Conservation (phyloP, 129 eudicot species). For the Saussurea involucrata region DNA sequence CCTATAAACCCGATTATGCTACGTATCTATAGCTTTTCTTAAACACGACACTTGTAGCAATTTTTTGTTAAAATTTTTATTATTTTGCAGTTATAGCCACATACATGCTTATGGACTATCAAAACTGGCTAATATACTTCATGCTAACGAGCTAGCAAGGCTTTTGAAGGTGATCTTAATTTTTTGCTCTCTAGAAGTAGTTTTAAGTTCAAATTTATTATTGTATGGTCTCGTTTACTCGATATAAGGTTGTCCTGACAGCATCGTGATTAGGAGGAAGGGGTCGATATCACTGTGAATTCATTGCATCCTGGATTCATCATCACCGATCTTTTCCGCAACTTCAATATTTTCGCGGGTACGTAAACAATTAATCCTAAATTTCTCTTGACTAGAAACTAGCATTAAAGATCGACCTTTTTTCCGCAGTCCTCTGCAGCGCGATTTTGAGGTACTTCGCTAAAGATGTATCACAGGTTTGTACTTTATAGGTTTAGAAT, state of each 20-base stretch:
- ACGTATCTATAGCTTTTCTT: too few relatives aligned
- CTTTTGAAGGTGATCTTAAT: constrained; percentile 21
- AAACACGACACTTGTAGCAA: not conserved
- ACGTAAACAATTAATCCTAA: not conserved
- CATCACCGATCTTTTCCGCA: constrained; percentile 17
- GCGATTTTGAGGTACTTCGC: constrained; percentile 16
- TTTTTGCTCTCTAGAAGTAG: not conserved
- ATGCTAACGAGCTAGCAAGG: constrained; percentile 39
- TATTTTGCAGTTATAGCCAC: constrained; percentile 13
- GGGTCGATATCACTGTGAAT: constrained; percentile 22
- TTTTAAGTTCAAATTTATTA: not conserved
- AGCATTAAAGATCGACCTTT: not conserved
- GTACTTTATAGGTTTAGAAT: not conserved
- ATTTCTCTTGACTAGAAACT: constrained; percentile 11
- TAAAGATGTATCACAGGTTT: constrained; percentile 26
- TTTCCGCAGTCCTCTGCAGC: constrained; percentile 13
- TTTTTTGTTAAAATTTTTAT: not conserved
- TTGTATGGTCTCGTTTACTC: not conserved
- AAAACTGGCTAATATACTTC: constrained; percentile 34
- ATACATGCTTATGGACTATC: constrained; percentile 29
- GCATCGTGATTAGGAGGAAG: constrained; percentile 15
- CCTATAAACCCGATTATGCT: not conserved
- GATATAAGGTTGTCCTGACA: not conserved
- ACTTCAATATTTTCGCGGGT: constrained; percentile 16
- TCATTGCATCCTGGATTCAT: constrained; percentile 35